These are phyloP conservation scores for Fusarium brachygibbosum DNA, from an alignment of 2,329 filamentous ascomycete species.

Conservation along the genomic window DNA sequence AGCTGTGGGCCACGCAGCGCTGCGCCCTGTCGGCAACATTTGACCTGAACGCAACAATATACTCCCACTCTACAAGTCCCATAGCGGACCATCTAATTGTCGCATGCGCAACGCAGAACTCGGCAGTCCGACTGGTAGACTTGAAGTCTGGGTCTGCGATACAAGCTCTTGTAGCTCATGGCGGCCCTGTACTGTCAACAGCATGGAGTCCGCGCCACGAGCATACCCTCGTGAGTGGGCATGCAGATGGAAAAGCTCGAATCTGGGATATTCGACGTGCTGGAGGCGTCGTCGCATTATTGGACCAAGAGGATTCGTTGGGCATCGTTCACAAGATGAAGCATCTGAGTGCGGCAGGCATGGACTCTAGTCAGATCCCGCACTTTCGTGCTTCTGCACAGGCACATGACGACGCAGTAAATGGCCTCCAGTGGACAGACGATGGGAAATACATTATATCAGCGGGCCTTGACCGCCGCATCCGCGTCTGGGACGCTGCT, in stretches of 20 bases:
- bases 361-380: constrained; percentile 50
- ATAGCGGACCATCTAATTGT: constrained; percentile 81
- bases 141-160: constrained; percentile 82
- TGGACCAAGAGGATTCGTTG: constrained; percentile 87
- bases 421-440: constrained; percentile 86
- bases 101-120: constrained; percentile 89
- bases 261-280: constrained; percentile 90
- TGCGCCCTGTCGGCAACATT: constrained; percentile 75
- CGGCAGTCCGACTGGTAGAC: constrained; percentile 86
- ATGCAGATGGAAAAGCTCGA: constrained; percentile 85
- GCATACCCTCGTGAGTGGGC: constrained; percentile 84
- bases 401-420: constrained; percentile 86
- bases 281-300: constrained; percentile 78
- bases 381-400: constrained; percentile 65
- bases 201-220: constrained; percentile 87
- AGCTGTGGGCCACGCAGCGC: constrained; percentile 78
- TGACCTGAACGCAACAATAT: constrained; percentile 75
- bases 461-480: constrained; percentile 83
- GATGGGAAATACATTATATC: constrained; percentile 83
- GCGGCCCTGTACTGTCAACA: constrained; percentile 75
- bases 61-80: constrained; percentile 83
- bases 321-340: constrained; percentile 68
- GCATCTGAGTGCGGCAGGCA: constrained; percentile 51
- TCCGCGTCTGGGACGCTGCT: constrained; percentile 87
- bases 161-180: constrained; percentile 77